A percentile compares a stretch with the other conserved stretches of the same genome.
Conservation (phyloP, 768 basidiomycete species). For the Kwoniella bestiolae region DNA sequence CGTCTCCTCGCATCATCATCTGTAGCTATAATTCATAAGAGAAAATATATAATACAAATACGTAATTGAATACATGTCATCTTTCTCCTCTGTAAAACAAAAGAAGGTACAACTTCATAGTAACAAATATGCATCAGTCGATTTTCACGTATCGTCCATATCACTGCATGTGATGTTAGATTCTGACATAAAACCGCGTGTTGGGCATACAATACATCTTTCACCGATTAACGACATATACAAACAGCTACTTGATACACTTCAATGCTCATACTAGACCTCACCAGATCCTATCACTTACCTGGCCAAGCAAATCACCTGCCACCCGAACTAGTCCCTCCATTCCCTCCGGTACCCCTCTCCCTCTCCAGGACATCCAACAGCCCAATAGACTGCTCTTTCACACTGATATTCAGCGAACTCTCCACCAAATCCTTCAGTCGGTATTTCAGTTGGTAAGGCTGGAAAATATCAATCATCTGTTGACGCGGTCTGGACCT, state of each 20-base stretch:
- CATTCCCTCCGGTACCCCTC: conserved; percentile 8
- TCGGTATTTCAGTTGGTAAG: conserved; percentile 41
- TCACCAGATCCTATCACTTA: no score
- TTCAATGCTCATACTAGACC: no score
- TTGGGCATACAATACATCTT: not conserved
- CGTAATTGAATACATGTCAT: conserved; percentile 10
- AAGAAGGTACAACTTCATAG: not conserved
- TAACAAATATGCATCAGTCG: not conserved
- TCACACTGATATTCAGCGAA: conserved; percentile 33
- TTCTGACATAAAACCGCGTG: not conserved
- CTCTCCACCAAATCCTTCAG: conserved; percentile 32
- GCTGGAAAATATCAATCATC: conserved; percentile 44
- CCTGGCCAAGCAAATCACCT: no score
- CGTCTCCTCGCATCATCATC: not conserved
- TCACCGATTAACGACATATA: not conserved
- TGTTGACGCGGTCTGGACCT: conserved; percentile 33
- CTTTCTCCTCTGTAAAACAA: not conserved
- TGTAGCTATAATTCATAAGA: not conserved
- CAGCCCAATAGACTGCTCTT: conserved; percentile 26
- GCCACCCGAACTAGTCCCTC: conserved; percentile 7
- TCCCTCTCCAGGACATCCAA: conserved; percentile 42
- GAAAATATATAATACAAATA: conserved; percentile 2
- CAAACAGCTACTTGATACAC: no score
- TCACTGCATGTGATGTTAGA: no score
- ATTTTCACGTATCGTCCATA: no score